Percentiles rank a stretch among this genome's conserved stretches.
phyloP scores from a whole-genome alignment of 805 yeast genomes.

The Scheffersomyces stipitis region DNA sequence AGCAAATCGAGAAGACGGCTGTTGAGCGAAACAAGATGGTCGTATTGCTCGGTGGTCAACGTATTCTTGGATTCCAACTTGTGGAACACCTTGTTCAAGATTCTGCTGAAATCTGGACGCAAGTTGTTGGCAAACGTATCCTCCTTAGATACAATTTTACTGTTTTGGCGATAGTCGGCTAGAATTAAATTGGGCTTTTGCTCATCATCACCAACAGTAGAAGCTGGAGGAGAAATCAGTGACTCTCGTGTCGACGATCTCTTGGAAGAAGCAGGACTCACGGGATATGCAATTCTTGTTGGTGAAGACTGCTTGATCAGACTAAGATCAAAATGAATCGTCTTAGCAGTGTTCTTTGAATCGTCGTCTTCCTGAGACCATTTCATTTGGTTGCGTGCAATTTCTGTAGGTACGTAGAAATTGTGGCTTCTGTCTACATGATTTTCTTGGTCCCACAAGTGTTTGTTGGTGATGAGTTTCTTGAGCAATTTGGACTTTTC shows the following conservation, averaged over 20 bases:
- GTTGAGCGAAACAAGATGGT: constrained; percentile 19
- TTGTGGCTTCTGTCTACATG: constrained; percentile 29
- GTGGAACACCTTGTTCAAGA: constrained; percentile 17
- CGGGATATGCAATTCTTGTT: constrained; percentile 7
- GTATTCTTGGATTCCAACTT: constrained; percentile 33
- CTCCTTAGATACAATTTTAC: not conserved
- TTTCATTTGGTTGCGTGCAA: constrained; percentile 29
- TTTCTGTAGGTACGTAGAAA: constrained; percentile 39
- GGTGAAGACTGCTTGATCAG: constrained; percentile 19
- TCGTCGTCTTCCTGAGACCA: constrained; percentile 20
- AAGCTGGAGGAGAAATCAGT: constrained; percentile 13
- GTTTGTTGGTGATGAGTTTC: constrained; percentile 33
- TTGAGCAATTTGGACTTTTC: constrained; percentile 20
- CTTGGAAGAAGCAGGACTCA: constrained; percentile 11
- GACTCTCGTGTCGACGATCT: constrained; percentile 19
- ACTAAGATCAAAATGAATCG: constrained; percentile 38
- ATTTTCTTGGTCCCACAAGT: constrained; percentile 40
- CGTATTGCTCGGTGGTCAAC: constrained; percentile 34
- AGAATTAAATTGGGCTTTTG: not conserved
- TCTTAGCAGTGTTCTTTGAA: constrained; percentile 7
- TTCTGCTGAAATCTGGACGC: constrained; percentile 15
- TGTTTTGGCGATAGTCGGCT: not conserved
- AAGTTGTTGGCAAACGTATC: not conserved
- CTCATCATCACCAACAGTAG: not conserved
- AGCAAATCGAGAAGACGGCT: constrained; percentile 15